Conservation (phyloP, 78 protist species). For the Pigoraptor vietnamica region DNA sequence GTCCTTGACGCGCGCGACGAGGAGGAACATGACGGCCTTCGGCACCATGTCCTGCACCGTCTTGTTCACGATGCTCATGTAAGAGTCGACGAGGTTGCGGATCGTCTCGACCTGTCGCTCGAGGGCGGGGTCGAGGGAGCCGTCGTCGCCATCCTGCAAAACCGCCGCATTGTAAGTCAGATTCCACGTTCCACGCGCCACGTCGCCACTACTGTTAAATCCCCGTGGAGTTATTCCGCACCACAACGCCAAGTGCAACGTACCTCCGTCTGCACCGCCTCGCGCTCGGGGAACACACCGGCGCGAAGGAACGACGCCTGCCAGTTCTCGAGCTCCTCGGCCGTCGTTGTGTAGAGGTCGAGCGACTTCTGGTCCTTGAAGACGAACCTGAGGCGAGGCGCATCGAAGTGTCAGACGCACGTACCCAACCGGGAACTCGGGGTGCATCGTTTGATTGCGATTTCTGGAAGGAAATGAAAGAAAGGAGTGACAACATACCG, state of each 20-base stretch:
- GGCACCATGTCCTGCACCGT: constrained; percentile 61
- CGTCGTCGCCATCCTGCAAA: neutral
- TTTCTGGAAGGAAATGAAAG: neutral
- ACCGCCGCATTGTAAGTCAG: too few species aligned
- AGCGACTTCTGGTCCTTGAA: constrained; percentile 20
- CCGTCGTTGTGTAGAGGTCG: neutral
- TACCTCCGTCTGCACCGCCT: neutral
- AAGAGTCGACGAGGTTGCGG: constrained; percentile 39
- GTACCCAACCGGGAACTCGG: neutral
- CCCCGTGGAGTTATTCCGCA: too few species aligned
- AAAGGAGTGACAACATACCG: neutral
- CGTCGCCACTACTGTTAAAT: too few species aligned
- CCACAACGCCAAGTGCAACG: too few species aligned
- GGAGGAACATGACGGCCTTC: constrained; percentile 87
- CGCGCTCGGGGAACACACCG: constrained; percentile 27
- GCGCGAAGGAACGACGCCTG: constrained; percentile 38
- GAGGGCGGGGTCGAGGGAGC: constrained; percentile 9
- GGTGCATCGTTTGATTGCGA: neutral
- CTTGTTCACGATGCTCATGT: constrained; percentile 25
- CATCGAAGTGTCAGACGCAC: neutral
- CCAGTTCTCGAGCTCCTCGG: constrained; percentile 26
- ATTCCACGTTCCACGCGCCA: too few species aligned
- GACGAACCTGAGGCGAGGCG: constrained; percentile 5
- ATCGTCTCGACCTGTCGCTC: constrained; percentile 43
- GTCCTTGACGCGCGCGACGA: constrained; percentile 74